These are phyloP conservation scores for Blastobotrys niveus DNA, from an alignment of 1,139 yeast species.

Conservation along the genomic window DNA sequence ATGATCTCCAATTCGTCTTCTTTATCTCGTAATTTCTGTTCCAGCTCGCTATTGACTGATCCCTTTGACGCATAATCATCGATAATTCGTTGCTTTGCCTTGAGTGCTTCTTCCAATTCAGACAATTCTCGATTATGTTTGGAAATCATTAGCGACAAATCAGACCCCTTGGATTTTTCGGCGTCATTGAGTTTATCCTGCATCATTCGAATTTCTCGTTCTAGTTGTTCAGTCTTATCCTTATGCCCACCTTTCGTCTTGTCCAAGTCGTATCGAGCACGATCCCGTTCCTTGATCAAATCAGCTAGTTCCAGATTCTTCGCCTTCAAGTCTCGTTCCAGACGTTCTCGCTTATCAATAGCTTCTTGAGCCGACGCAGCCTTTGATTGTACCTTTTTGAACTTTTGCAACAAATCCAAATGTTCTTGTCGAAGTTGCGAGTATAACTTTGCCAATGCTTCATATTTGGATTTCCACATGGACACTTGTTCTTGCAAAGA, in stretches of 20 bases:
- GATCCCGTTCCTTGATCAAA: constrained; percentile 80
- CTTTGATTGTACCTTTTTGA: constrained; percentile 80
- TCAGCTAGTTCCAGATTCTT: constrained; percentile 87
- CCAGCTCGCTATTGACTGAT: constrained; percentile 35
- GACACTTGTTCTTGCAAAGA: constrained; percentile 69
- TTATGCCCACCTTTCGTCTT: constrained; percentile 61
- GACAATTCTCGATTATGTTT: constrained; percentile 51
- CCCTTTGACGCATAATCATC: constrained; percentile 29
- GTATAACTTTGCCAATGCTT: constrained; percentile 81
- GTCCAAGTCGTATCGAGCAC: constrained; percentile 80
- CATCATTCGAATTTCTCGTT: constrained; percentile 59
- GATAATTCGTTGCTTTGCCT: constrained; percentile 35
- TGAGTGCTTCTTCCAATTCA: constrained; percentile 36
- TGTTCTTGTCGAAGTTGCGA: constrained; percentile 92
- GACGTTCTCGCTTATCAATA: constrained; percentile 72
- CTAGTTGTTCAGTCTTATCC: constrained; percentile 60
- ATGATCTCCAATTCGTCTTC: constrained; percentile 77
- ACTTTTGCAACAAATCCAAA: constrained; percentile 68
- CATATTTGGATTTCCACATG: constrained; percentile 83
- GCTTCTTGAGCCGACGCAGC: constrained; percentile 94
- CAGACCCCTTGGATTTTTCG: constrained; percentile 63
- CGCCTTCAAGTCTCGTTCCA: constrained; percentile 78
- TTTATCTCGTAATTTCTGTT: constrained; percentile 53
- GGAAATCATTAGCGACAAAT: constrained; percentile 53
- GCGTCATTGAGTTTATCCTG: constrained; percentile 56